Base-by-base conservation (phyloP, 345 rosid genomes). In the Boechera stricta region DNA sequence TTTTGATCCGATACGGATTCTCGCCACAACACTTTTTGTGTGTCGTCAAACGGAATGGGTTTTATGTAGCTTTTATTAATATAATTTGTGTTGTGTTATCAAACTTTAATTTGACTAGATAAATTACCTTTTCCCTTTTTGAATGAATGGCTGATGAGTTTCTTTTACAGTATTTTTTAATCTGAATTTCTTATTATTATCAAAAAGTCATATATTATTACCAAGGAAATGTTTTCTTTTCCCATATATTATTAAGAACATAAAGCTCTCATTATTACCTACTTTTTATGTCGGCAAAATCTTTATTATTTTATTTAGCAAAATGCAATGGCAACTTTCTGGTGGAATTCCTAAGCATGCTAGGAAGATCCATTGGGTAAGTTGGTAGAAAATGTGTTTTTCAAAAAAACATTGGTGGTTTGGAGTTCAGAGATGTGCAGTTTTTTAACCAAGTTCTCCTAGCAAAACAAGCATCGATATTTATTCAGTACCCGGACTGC, bases 271-370 rank as follows among this genome's bases (percentile, higher is more conserved):
- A 39, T 63, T 73, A 41, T 73, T 42, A 53, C 11, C 77, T 53
- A 65, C 78, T 66, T 56, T 44, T 74, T 44, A 65, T 49, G 72
- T 74, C 71, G 72, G 72, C 66, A 65, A 54, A 21, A 13, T 63
- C 9, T 2, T 13, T 61, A 0, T 44, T 24, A 59, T 5, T 9
- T n/a, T 39, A 63, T 38, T 38, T 48, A 39, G 33, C 61, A 11
- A 73, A 39, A 47, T 21, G 44, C 42, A 8, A 4, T 4, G 38
- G 5, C 6, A 6, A 35, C 7, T 35, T 35, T 35, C 6, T 6
- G 7, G 7, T 35, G 7, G 5, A 35, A 7, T 4, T 26, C 28
- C 28, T 2, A 26, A 26, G 28, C 28, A 26, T 26, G 3, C 3
- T 26, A 26, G 28, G 28, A 26, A 26, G 28, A 26, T 26, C 28